Base-by-base conservation (phyloP, 2,329 filamentous ascomycete species). In the Nothomitra cinnamomea region DNA sequence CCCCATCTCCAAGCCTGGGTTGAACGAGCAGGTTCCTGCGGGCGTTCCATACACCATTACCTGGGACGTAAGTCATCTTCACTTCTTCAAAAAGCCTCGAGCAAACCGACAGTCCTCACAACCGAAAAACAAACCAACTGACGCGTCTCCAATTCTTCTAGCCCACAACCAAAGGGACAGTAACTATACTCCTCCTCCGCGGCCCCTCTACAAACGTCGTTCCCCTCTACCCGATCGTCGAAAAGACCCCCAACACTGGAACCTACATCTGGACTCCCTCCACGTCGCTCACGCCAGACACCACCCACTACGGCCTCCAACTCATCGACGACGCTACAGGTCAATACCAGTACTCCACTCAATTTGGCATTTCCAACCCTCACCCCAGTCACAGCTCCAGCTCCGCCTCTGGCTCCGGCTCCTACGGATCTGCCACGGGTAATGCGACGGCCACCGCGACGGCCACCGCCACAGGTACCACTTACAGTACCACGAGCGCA, bases 281-380 rank as follows among this genome's bases (percentile, higher is more conserved):
- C 56, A 63, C 69, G 53, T 57, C 62, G 42, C 72, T 80, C 56
- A 67, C 70, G 60, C 62, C 63, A 57, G 72, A 75, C 57, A 63
- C 62, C 57, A 71, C 69, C 60, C 73, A 70, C 66, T 82, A 81
- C 67, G 79, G 78, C 57, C 69, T 82, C 62, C 71, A 80, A 63
- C 66, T 83, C 60, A 76, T 82, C 59, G 76, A 75, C 58, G 75
- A 80, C 61, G 68, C 69, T 51, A 76, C 70, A 57, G 76, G 78
- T 63, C 66, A 74, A 62, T 82, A 77, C 72, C 78, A 82, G 64
- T 79, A 72, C 67, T 75, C 73, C 43, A 76, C 75, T 55, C 77
- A 81, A 65, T 81, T 81, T 68, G 78, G 78, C 60, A 71, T 82
- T 67, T 69, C 67, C 56, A 74, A 73, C 62, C 54, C 63, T 47